Base-by-base conservation (phyloP, 768 basidiomycete genomes). In the Exidia glandulosa region DNA sequence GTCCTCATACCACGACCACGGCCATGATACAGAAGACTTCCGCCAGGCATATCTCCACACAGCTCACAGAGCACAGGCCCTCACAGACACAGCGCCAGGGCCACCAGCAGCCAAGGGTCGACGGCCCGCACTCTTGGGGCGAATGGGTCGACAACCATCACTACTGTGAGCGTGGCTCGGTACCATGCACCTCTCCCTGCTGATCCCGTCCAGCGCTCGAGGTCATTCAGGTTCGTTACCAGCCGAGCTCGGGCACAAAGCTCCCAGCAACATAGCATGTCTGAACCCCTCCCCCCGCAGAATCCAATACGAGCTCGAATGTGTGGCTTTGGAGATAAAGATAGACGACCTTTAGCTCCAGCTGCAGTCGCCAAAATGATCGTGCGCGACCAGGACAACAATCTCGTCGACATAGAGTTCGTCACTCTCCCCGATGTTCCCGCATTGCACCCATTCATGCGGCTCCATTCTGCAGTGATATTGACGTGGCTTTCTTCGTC, bases 281-380 rank as follows among this genome's bases (percentile, higher is more conserved):
- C 30, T 37, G 23, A 36, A 30, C 14, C 56, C 31, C 30, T 62
- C 62, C 36, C 10, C 59, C 27, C 33, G 6, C 94, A 96, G 70
- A 83, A 94, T 66, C 94, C 94, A 41, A 72, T 90, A 54, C 83
- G 94, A 47, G 94, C 94, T 56, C 83, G 94, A 64, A 94, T 94
- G 86, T 95, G 94, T 70, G 94, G 94, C 12, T 94, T 95, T 71
- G 94, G 94, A 50, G 92, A 96, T 77, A 95, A 94, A 90, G 94
- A 97, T 80, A 86, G 94, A 63, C 80, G 94, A 57, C 93, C 94
- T 0, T 77, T 96, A 58, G 92, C 92, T 0, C 94, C 94, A 58
- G 94, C 94, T 1, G 88, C 90, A 52, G 84, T 91, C 48, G 89
- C 87, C 23, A 90, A 88, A 73, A 86, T 94, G 82, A 73, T 87